Evolutionary conservation across 1,139 yeast genomes (phyloP).

Genomic region (Protomyces inouyei): DNA sequence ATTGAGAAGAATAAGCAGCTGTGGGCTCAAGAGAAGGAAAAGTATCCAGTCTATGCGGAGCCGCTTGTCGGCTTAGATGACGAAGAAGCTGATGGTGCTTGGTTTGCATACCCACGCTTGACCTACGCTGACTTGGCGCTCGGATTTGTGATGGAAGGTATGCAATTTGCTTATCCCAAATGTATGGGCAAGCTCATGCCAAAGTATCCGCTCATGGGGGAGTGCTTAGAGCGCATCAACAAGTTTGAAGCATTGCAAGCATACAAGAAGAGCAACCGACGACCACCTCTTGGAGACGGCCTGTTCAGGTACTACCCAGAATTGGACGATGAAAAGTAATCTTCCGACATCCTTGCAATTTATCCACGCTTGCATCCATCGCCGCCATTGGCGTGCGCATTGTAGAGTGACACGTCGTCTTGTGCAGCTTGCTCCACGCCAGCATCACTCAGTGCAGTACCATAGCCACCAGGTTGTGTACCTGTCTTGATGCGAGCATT

Average conservation of each 20-base stretch:
- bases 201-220: neutral
- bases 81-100: neutral
- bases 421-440: constrained; percentile 18
- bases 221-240: constrained; percentile 1
- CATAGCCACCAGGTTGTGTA: neutral
- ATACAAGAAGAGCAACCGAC: neutral
- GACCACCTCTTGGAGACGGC: constrained; percentile 15
- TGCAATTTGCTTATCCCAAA: constrained; percentile 13
- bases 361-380: constrained; percentile 24
- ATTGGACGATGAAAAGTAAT: constrained; percentile 5
- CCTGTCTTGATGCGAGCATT: constrained; percentile 11
- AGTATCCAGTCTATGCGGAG: neutral
- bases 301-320: constrained; percentile 23
- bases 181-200: neutral
- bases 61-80: neutral
- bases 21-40: neutral
- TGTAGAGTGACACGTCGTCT: constrained; percentile 22
- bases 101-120: constrained; percentile 1
- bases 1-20: neutral
- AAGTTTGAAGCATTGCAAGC: neutral
- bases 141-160: constrained; percentile 12
- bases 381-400: constrained; percentile 6
- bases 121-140: constrained; percentile 22
- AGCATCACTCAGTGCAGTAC: constrained; percentile 1
- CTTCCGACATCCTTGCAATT: neutral